phyloP scores from a whole-genome alignment of 2,329 filamentous ascomycete species.

The Hypoxylon sp. region DNA sequence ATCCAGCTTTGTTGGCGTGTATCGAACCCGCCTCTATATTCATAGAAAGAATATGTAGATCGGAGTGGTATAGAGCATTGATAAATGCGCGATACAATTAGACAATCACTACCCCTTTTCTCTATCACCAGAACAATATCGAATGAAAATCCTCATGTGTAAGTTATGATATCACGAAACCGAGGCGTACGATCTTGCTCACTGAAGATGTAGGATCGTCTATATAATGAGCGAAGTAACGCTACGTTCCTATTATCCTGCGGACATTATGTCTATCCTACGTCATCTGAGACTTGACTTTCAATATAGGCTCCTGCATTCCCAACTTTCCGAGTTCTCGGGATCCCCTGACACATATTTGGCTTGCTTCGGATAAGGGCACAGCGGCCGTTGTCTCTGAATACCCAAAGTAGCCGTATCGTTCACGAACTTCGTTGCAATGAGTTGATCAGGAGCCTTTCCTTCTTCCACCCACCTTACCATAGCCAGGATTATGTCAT shows the following conservation, averaged over 20 bases:
- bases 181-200: background rate
- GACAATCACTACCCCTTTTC: background rate
- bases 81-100: background rate
- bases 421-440: slow-evolving; percentile 53
- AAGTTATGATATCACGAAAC: background rate
- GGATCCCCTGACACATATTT: slow-evolving; percentile 50
- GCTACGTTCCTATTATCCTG: background rate
- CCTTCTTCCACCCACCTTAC: slow-evolving; percentile 58
- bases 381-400: slow-evolving; percentile 51
- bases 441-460: slow-evolving; percentile 47
- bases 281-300: background rate
- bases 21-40: background rate
- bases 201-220: too few relatives aligned
- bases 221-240: too few relatives aligned
- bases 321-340: slow-evolving; percentile 47
- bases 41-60: background rate
- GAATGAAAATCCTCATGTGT: background rate
- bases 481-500: slow-evolving; percentile 57
- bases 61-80: background rate
- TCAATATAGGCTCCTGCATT: slow-evolving; percentile 48
- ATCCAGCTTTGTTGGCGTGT: background rate
- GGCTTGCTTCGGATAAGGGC: slow-evolving; percentile 51
- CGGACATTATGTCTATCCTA: background rate
- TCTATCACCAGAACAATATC: background rate
- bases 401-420: slow-evolving; percentile 46